Evolutionary conservation across 805 yeast species (phyloP).

Genomic region (Barnettozyma californica): DNA sequence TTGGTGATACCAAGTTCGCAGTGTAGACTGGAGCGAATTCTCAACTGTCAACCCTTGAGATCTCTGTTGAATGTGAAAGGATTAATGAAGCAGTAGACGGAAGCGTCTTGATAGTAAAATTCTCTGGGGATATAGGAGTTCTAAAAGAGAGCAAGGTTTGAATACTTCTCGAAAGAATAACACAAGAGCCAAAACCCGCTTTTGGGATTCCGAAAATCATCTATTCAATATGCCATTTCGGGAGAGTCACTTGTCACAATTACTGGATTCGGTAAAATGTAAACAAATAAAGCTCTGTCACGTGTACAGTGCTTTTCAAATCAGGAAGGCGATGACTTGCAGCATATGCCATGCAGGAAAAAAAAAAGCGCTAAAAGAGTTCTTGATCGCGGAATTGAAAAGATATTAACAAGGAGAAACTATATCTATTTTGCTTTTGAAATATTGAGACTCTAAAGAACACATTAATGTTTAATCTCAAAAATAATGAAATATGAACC

Average conservation of each 20-base stretch:
- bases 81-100: no score
- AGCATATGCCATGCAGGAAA: neutral
- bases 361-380: neutral
- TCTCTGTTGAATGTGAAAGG: neutral
- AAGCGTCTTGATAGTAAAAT: neutral
- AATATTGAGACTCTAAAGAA: no score
- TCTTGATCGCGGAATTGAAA: neutral
- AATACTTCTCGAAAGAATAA: neutral
- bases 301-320: neutral
- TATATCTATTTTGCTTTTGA: no score
- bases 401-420: neutral
- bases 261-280: constrained; percentile 10
- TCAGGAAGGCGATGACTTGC: constrained; percentile 7
- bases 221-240: neutral
- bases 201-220: neutral
- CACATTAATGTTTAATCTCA: no score
- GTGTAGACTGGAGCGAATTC: neutral
- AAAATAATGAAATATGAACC: no score
- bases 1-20: neutral
- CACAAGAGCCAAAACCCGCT: neutral
- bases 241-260: neutral
- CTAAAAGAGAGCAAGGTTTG: neutral
- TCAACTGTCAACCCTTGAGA: neutral
- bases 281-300: constrained; percentile 2
- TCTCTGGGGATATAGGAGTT: neutral